Evolutionary conservation across 495 filamentous ascomycete genomes (phyloP).

Genomic region (Parachaetomium inaequale): DNA sequence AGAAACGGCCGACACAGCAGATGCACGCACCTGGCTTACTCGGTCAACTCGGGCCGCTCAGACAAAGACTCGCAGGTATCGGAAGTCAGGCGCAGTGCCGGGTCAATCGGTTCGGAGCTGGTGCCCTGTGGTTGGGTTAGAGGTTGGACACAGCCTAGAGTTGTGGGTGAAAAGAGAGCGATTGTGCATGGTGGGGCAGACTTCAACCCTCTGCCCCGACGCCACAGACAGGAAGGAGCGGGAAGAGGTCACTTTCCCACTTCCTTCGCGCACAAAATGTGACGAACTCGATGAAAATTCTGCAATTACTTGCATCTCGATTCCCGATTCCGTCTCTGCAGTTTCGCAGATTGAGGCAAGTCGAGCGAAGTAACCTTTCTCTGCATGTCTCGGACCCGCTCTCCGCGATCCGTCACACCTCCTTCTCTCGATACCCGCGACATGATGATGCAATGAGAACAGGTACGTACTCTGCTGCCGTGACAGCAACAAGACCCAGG

Average conservation of each 20-base stretch:
- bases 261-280: background rate
- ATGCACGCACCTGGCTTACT: no score
- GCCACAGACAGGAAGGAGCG: background rate
- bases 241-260: background rate
- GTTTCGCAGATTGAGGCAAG: background rate
- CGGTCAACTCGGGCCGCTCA: background rate
- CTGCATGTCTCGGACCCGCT: background rate
- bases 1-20: background rate
- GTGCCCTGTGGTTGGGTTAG: conserved; percentile 22
- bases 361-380: background rate
- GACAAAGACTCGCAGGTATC: background rate
- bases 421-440: background rate
- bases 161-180: background rate
- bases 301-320: background rate
- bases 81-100: background rate
- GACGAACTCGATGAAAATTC: background rate
- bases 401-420: background rate
- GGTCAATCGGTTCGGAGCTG: conserved; percentile 7
- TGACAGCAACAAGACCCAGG: background rate
- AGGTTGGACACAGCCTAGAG: conserved; percentile 9
- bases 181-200: background rate
- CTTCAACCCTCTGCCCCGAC: background rate
- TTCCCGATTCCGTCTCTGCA: background rate
- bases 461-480: background rate
- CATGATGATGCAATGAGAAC: conserved; percentile 2